These are phyloP conservation scores for Tulasnella sp. DNA, from an alignment of 768 basidiomycete species.

Conservation along the genomic window DNA sequence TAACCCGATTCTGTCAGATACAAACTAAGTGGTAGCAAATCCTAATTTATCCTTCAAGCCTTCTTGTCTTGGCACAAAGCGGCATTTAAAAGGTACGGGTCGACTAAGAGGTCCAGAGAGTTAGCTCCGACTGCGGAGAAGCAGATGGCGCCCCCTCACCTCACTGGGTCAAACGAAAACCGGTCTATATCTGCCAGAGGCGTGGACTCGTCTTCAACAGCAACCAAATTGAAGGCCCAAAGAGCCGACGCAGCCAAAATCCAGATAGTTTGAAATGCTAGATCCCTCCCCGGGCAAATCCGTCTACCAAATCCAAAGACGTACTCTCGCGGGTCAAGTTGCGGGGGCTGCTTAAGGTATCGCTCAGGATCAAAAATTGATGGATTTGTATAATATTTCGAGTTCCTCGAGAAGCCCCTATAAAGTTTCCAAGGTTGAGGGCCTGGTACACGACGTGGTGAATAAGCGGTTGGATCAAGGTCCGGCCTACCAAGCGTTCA, in stretches of 20 bases:
- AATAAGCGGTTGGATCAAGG: neutral
- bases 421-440: neutral
- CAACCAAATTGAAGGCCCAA: neutral
- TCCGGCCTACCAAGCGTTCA: neutral
- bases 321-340: neutral
- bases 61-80: neutral
- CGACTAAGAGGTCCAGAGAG: neutral
- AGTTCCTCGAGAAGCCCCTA: neutral
- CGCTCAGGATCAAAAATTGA: slow-evolving; percentile 20
- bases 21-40: neutral
- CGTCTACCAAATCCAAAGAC: slow-evolving; percentile 20
- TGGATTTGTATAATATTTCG: neutral
- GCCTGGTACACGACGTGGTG: neutral
- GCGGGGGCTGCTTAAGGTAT: neutral
- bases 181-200: neutral
- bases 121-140: neutral
- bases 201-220: neutral
- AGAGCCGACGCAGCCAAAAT: neutral
- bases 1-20: too few relatives aligned
- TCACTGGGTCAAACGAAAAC: neutral
- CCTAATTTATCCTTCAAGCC: neutral
- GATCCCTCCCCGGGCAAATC: slow-evolving; percentile 14
- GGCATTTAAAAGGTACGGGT: neutral
- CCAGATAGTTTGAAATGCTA: slow-evolving; percentile 2
- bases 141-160: neutral